These are phyloP conservation scores for Mycena galopus DNA, from an alignment of 768 basidiomycete genomes.

Conservation along the genomic window DNA sequence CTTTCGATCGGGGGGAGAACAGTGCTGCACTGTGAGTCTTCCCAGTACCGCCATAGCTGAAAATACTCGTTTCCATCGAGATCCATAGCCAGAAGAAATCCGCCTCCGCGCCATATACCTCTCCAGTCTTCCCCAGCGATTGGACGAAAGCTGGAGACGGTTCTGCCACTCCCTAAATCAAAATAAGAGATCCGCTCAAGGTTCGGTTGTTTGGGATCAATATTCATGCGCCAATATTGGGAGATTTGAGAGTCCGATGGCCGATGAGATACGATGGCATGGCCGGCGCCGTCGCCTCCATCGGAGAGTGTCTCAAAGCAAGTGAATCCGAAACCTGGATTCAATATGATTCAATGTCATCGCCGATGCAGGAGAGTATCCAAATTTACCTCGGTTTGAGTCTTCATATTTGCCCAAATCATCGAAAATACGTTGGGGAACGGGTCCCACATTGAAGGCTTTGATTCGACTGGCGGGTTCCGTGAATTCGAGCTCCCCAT, in stretches of 20 bases:
- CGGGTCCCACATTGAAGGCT: slow-evolving; percentile 48
- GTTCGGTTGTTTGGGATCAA: slow-evolving; percentile 40
- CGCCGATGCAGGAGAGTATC: neutral
- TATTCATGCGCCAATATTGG: slow-evolving; percentile 52
- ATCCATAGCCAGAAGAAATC: slow-evolving; percentile 55
- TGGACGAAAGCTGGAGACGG: slow-evolving; percentile 46
- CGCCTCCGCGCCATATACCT: slow-evolving; percentile 50
- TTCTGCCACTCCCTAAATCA: slow-evolving; percentile 53
- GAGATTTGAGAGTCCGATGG: slow-evolving; percentile 54
- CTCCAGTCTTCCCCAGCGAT: slow-evolving; percentile 58
- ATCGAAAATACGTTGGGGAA: slow-evolving; percentile 50
- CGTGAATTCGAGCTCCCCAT: slow-evolving; percentile 49
- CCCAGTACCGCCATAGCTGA: slow-evolving; percentile 63
- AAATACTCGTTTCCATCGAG: slow-evolving; percentile 55
- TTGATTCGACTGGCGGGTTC: slow-evolving; percentile 55
- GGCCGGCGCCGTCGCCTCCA: neutral
- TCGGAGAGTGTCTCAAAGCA: slow-evolving; percentile 22
- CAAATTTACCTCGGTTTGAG: slow-evolving; percentile 46
- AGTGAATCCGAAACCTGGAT: slow-evolving; percentile 19
- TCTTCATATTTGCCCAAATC: slow-evolving; percentile 56
- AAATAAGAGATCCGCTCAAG: slow-evolving; percentile 55
- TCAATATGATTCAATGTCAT: too few species aligned
- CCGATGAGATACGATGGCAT: slow-evolving; percentile 50
- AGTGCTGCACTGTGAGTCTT: slow-evolving; percentile 43
- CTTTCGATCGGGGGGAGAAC: slow-evolving; percentile 50